phyloP scores from a whole-genome alignment of 768 basidiomycete species.

The Leccinellum rugosiceps region DNA sequence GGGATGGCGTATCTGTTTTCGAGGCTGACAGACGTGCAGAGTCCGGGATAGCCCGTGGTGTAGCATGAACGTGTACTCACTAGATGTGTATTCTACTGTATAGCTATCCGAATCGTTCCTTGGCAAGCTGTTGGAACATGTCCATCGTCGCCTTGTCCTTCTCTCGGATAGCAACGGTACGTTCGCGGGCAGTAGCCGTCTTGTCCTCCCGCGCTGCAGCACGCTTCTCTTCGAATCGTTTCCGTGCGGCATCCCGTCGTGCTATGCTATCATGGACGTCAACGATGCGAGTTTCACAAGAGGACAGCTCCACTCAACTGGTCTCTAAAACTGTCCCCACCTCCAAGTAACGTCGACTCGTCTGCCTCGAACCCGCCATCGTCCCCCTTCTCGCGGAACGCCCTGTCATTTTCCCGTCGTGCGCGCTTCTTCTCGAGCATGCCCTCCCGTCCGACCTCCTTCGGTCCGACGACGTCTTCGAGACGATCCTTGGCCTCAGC shows the following conservation, averaged over 20 bases:
- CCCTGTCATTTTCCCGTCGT: slow-evolving; percentile 63
- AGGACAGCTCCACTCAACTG: slow-evolving; percentile 42
- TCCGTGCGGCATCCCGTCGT: slow-evolving; percentile 67
- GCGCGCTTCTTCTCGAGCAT: slow-evolving; percentile 85
- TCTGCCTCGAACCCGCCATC: slow-evolving; percentile 69
- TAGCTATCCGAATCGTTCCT: slow-evolving; percentile 72
- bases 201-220: slow-evolving; percentile 44
- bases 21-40: background rate
- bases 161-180: slow-evolving; percentile 58
- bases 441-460: slow-evolving; percentile 76
- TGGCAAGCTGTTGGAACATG: slow-evolving; percentile 93
- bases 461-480: slow-evolving; percentile 80
- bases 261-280: slow-evolving; percentile 53
- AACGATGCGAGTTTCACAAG: background rate
- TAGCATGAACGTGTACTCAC: slow-evolving; percentile 14
- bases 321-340: slow-evolving; percentile 77
- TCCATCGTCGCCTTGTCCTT: slow-evolving; percentile 95
- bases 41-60: background rate
- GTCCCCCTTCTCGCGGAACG: slow-evolving; percentile 70
- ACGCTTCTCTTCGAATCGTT: slow-evolving; percentile 55
- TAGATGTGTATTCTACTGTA: slow-evolving; percentile 2
- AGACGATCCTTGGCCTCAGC: slow-evolving; percentile 62
- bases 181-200: slow-evolving; percentile 52
- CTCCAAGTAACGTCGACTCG: slow-evolving; percentile 78
- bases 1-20: background rate